These are phyloP conservation scores for Narthecium ossifragum DNA, from an alignment of 106 monocot genomes.

Conservation along the genomic window DNA sequence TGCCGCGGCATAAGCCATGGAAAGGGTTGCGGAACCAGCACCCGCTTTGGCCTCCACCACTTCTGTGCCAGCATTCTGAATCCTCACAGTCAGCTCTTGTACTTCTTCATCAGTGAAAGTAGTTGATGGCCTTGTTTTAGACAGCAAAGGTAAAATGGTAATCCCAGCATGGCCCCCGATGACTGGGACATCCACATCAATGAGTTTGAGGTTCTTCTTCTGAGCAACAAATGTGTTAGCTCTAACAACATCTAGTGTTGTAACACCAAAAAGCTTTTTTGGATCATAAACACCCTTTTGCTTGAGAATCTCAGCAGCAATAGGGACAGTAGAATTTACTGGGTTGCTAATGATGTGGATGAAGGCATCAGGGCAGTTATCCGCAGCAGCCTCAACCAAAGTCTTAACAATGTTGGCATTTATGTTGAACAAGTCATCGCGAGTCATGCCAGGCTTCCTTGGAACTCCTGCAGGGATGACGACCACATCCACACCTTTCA, in stretches of 20 bases:
- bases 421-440: slow-evolving; percentile 52
- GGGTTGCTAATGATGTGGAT: slow-evolving; percentile 73
- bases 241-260: slow-evolving; percentile 61
- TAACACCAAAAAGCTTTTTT: slow-evolving; percentile 63
- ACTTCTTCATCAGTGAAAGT: slow-evolving; percentile 45
- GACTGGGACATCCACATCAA: slow-evolving; percentile 57
- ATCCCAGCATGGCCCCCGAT: slow-evolving; percentile 63
- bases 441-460: slow-evolving; percentile 59
- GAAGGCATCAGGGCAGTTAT: slow-evolving; percentile 54
- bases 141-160: slow-evolving; percentile 58
- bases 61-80: slow-evolving; percentile 69
- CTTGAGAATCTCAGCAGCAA: slow-evolving; percentile 54
- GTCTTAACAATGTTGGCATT: slow-evolving; percentile 49
- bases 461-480: slow-evolving; percentile 73
- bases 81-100: slow-evolving; percentile 36
- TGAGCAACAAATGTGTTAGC: slow-evolving; percentile 71
- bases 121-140: slow-evolving; percentile 36
- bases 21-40: slow-evolving; percentile 60
- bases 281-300: slow-evolving; percentile 51
- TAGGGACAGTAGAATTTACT: slow-evolving; percentile 71
- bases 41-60: slow-evolving; percentile 77
- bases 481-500: slow-evolving; percentile 56
- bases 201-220: slow-evolving; percentile 41
- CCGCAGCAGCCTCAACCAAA: slow-evolving; percentile 53
- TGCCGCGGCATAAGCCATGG: slow-evolving; percentile 70